Conservation (phyloP, 805 yeast genomes). For the Ogataea naganishii region DNA sequence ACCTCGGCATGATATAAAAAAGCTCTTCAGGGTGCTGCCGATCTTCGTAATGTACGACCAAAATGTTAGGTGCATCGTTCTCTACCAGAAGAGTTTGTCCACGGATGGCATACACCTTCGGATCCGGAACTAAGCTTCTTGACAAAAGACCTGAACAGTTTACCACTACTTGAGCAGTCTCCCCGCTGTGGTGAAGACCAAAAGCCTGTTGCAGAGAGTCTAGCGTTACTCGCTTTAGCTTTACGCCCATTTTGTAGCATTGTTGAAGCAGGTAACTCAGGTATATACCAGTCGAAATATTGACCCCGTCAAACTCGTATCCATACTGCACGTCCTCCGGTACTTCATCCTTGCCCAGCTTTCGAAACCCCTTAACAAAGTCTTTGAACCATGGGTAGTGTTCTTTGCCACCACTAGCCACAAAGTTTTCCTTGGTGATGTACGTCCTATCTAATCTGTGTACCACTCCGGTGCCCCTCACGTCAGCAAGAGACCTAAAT, state of each 20-base stretch:
- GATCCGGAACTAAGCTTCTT: constrained; percentile 32
- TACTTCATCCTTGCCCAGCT: constrained; percentile 27
- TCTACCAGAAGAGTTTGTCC: constrained; percentile 52
- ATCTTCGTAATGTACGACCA: constrained; percentile 18
- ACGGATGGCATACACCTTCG: constrained; percentile 38
- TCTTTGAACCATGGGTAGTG: constrained; percentile 42
- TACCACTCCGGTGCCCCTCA: constrained; percentile 43
- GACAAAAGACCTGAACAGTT: constrained; percentile 53
- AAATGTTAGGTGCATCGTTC: constrained; percentile 29
- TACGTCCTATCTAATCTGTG: constrained; percentile 11
- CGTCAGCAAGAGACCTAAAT: constrained; percentile 37
- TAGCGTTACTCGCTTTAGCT: constrained; percentile 32
- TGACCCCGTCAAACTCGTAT: constrained; percentile 39
- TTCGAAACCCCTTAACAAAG: constrained; percentile 31
- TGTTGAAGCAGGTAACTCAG: constrained; percentile 38
- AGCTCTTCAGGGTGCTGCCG: constrained; percentile 32
- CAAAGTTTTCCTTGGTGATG: constrained; percentile 12
- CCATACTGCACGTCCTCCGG: constrained; percentile 31
- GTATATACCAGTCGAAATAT: constrained; percentile 47
- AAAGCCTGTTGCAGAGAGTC: constrained; percentile 41
- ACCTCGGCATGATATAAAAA: constrained; percentile 58
- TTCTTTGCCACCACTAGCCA: constrained; percentile 6
- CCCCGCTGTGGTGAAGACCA: constrained; percentile 27
- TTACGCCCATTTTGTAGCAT: constrained; percentile 38
- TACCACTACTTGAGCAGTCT: constrained; percentile 39